Percentiles rank a stretch among this genome's conserved stretches.
Conservation (phyloP, 768 basidiomycete species). For the Mycena albidolilacea region DNA sequence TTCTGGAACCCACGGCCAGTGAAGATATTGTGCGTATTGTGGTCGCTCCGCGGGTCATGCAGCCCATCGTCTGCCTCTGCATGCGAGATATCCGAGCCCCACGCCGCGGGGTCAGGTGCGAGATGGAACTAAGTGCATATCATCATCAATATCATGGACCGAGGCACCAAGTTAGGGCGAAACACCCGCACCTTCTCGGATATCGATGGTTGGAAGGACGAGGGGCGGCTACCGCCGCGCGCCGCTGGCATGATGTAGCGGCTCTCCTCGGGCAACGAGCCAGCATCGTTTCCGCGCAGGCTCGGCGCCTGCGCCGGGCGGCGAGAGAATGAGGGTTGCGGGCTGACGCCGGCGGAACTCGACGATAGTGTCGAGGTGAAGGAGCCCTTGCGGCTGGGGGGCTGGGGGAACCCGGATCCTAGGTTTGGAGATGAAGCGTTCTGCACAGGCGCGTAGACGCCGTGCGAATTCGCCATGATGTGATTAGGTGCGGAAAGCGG, state of each 20-base stretch:
- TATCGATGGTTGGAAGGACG: constrained; percentile 18
- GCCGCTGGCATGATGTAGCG: constrained; percentile 19
- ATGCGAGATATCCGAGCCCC: constrained; percentile 53
- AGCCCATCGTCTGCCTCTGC: constrained; percentile 71
- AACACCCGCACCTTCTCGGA: constrained; percentile 23
- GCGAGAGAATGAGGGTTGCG: constrained; percentile 12
- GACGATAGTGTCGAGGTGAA: neutral
- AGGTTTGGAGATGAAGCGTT: neutral
- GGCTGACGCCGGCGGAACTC: neutral
- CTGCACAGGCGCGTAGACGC: neutral
- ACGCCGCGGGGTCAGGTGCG: constrained; percentile 61
- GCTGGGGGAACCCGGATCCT: neutral
- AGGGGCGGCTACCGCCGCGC: constrained; percentile 8
- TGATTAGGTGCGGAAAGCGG: no score
- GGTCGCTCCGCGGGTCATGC: constrained; percentile 69
- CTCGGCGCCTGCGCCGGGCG: constrained; percentile 8
- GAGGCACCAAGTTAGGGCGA: neutral
- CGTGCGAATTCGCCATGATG: constrained; percentile 1
- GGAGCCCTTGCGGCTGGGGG: constrained; percentile 3
- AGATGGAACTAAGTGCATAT: constrained; percentile 57
- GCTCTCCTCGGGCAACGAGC: constrained; percentile 22
- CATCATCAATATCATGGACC: neutral
- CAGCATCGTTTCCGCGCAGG: constrained; percentile 19
- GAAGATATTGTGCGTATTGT: constrained; percentile 61
- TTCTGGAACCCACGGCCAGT: constrained; percentile 73